Percentiles rank a stretch among this genome's conserved stretches.
Evolutionary conservation across 2,329 filamentous ascomycete genomes (phyloP).

Genomic region (Fusarium multiceps): DNA sequence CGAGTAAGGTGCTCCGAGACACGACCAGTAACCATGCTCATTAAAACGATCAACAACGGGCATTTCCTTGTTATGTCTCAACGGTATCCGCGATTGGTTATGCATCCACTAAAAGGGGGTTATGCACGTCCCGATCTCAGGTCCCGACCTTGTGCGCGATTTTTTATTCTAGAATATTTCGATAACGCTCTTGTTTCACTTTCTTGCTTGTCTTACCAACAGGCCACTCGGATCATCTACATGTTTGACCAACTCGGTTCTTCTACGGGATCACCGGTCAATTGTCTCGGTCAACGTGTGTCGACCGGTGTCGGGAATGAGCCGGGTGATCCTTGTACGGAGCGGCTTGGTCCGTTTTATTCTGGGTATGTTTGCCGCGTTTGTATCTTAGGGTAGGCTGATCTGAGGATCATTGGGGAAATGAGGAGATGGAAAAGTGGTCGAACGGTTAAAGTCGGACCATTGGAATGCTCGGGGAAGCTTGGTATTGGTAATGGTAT

Average conservation of each 20-base stretch:
- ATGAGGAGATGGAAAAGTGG: background rate
- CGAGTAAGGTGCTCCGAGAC: slow-evolving; percentile 12
- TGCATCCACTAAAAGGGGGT: background rate
- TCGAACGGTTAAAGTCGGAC: slow-evolving; percentile 1
- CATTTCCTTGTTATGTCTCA: background rate
- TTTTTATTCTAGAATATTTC: slow-evolving; percentile 32
- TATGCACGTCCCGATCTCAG: slow-evolving; percentile 22
- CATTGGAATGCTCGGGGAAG: background rate
- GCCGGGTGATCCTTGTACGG: background rate
- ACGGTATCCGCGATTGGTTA: background rate
- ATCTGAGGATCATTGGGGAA: background rate
- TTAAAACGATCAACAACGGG: slow-evolving; percentile 5
- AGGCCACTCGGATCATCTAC: background rate
- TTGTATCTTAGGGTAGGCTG: background rate
- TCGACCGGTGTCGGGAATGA: background rate
- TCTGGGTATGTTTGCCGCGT: background rate
- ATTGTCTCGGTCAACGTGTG: background rate
- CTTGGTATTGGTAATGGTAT: background rate
- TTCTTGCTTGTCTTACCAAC: background rate
- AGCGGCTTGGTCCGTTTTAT: background rate
- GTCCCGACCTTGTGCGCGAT: slow-evolving; percentile 27
- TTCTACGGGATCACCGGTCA: background rate
- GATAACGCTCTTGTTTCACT: background rate
- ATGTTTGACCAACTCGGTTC: background rate
- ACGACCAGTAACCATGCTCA: background rate